Evolutionary conservation across 768 basidiomycete genomes (phyloP).

Genomic region (Suillus ampliporus): DNA sequence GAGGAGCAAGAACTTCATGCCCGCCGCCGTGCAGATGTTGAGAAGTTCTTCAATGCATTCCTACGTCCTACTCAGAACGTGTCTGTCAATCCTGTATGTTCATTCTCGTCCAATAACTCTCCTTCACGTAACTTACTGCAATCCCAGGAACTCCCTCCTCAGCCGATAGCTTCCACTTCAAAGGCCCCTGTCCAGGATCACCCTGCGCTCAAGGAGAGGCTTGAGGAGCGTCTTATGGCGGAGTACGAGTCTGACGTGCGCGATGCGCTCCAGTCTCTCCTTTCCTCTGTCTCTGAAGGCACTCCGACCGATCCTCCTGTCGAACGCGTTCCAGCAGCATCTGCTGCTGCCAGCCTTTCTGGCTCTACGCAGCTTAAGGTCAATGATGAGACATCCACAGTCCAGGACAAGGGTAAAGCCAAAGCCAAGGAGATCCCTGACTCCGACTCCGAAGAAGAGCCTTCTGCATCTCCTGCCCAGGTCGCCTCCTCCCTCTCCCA

Average conservation of each 20-base stretch:
- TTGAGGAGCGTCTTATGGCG: conserved; percentile 6
- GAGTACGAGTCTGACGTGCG: conserved; percentile 12
- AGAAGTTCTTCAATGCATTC: not conserved
- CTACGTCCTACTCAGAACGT: not conserved
- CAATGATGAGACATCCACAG: not conserved
- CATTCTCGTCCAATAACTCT: not conserved
- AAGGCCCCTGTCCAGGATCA: not conserved
- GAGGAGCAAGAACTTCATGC: not conserved
- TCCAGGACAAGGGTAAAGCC: conserved; percentile 37
- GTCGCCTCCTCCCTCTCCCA: conserved; percentile 37
- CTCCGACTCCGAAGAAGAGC: conserved; percentile 15
- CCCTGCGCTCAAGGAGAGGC: not conserved
- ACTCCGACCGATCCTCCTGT: not conserved
- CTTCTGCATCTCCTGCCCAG: conserved; percentile 17
- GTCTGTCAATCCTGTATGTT: conserved; percentile 9
- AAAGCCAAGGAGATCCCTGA: conserved; percentile 39
- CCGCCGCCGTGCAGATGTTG: not conserved
- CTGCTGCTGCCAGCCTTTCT: not conserved
- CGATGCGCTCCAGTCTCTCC: conserved; percentile 3
- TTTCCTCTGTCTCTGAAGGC: not conserved
- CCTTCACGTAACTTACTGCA: not conserved
- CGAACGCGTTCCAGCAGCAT: conserved; percentile 6
- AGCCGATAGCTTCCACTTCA: not conserved
- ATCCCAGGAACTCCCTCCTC: not conserved
- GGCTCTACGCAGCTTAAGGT: not conserved